Percentiles rank a stretch among this genome's conserved stretches.
Conservation (phyloP, 164 flowering plant genomes). For the Akebia trifoliata region DNA sequence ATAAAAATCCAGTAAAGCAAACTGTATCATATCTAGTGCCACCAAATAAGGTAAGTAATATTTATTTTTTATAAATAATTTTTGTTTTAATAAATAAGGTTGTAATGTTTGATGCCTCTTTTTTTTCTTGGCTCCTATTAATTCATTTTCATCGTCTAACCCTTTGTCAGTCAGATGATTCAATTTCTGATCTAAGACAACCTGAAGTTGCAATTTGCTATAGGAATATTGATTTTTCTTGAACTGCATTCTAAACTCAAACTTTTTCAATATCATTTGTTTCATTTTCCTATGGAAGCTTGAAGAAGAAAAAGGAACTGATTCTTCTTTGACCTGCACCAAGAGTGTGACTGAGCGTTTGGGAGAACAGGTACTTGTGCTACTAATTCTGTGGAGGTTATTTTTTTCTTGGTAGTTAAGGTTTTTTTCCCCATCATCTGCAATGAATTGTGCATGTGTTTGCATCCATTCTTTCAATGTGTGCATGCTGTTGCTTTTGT, state of each 20-base stretch:
- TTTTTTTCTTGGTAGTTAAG: not conserved
- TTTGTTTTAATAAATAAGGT: too few relatives aligned
- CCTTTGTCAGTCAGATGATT: not conserved
- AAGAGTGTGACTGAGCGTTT: slow-evolving; percentile 65
- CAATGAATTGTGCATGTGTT: too few relatives aligned
- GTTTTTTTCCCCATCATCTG: not conserved
- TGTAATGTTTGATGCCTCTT: too few relatives aligned
- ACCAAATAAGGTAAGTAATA: slow-evolving; percentile 90
- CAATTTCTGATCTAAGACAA: not conserved
- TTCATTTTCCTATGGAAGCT: slow-evolving; percentile 30
- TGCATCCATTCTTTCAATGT: not conserved
- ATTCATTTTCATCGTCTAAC: too few relatives aligned
- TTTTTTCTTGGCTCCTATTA: too few relatives aligned
- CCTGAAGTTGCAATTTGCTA: too few relatives aligned
- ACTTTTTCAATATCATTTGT: not conserved
- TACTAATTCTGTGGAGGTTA: not conserved
- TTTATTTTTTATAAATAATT: too few relatives aligned
- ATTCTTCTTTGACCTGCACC: slow-evolving; percentile 31
- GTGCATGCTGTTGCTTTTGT: not conserved
- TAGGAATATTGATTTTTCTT: too few relatives aligned
- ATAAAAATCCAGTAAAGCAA: slow-evolving; percentile 39
- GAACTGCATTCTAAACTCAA: too few relatives aligned
- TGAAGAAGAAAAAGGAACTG: slow-evolving; percentile 72
- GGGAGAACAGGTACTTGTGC: slow-evolving; percentile 69
- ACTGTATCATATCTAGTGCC: slow-evolving; percentile 72